A percentile compares a stretch with the other conserved stretches of the same genome.
phyloP scores from a whole-genome alignment of 495 filamentous ascomycete species.

The Neurospora sp. region DNA sequence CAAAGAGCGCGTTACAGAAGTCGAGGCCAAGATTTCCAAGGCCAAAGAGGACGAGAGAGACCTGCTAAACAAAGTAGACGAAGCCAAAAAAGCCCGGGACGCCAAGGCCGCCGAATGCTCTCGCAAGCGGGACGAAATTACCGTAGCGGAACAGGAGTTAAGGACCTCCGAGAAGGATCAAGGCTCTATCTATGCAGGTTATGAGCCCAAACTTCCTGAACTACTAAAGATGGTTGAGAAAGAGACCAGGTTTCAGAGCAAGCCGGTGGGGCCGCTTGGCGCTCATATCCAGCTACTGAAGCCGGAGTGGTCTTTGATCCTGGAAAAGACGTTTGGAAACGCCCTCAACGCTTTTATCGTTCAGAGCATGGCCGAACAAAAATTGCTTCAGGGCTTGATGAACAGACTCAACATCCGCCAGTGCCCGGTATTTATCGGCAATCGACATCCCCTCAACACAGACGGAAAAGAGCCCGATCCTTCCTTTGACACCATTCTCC shows the following conservation, averaged over 20 bases:
- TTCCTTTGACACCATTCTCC: conserved; percentile 63
- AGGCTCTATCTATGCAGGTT: conserved; percentile 36
- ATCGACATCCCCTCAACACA: conserved; percentile 48
- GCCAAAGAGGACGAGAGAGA: conserved; percentile 23
- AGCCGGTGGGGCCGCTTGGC: conserved; percentile 79
- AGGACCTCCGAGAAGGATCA: conserved; percentile 20
- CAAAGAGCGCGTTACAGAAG: conserved; percentile 35
- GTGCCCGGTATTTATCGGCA: conserved; percentile 58
- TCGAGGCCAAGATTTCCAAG: conserved; percentile 27
- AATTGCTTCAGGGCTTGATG: conserved; percentile 53
- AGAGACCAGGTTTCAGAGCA: conserved; percentile 54
- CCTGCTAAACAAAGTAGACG: conserved; percentile 22
- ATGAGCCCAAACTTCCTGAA: conserved; percentile 48
- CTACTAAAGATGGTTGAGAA: conserved; percentile 57
- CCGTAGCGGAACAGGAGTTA: conserved; percentile 33
- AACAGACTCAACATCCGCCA: conserved; percentile 39
- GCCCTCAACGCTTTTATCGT: conserved; percentile 71
- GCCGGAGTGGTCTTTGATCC: conserved; percentile 71
- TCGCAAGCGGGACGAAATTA: conserved; percentile 38
- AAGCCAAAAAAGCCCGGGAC: conserved; percentile 33
- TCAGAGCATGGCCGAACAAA: conserved; percentile 58
- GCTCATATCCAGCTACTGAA: conserved; percentile 62
- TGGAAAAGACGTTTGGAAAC: conserved; percentile 62
- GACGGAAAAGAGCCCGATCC: conserved; percentile 61
- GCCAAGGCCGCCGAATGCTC: conserved; percentile 27